Evolutionary conservation across 108 stramenopile genomes (phyloP).

Genomic region (Skeletonema potamos): DNA sequence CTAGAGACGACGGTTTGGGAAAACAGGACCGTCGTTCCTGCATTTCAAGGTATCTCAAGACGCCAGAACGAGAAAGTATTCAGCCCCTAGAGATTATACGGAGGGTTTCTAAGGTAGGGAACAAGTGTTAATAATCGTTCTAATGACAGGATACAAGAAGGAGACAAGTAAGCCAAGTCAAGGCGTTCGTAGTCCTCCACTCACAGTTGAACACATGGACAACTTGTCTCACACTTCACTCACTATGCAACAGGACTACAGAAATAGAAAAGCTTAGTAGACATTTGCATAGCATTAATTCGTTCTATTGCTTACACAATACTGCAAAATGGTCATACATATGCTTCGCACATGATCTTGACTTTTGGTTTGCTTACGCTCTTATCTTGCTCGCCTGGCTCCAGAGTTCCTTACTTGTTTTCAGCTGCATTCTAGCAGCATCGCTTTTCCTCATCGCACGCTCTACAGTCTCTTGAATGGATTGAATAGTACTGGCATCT

Average conservation of each 20-base stretch:
- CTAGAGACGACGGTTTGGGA: constrained; percentile 19
- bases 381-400: neutral
- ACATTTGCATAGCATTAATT: neutral
- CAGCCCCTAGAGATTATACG: neutral
- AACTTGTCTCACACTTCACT: neutral
- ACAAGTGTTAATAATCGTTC: neutral
- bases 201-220: neutral
- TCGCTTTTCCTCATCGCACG: neutral
- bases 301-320: neutral
- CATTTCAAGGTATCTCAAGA: constrained; percentile 13
- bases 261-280: neutral
- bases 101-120: neutral
- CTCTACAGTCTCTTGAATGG: neutral
- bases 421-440: neutral
- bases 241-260: neutral
- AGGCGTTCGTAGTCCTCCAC: neutral
- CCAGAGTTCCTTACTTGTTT: neutral
- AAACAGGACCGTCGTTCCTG: constrained; percentile 30
- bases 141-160: neutral
- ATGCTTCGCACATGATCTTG: neutral
- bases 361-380: neutral
- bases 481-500: constrained; percentile 1
- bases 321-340: too few species aligned
- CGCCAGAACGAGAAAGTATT: neutral
- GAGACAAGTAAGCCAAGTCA: neutral